Evolutionary conservation across 2,329 filamentous ascomycete species (phyloP), one percentile per base, ranked within the genome.

Genomic region (Paraphoma chrysanthemicola): DNA sequence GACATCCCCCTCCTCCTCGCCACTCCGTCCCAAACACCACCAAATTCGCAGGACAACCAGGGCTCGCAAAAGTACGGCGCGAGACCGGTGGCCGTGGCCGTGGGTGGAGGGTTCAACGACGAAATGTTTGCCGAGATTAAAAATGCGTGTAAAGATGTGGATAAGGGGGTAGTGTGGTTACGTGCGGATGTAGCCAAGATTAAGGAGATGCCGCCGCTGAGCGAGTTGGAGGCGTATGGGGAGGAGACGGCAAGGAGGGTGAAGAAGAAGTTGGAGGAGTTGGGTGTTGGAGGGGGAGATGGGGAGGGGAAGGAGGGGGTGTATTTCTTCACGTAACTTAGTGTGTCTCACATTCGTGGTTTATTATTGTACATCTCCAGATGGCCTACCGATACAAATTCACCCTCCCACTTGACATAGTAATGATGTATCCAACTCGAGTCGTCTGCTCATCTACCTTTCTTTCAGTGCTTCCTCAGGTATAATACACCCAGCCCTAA

Each of bases 401-500:
- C 39, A 14, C 12, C 6, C 38, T 23, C 12, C n/a, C 16, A 14
- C 8, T n/a, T n/a, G n/a, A 12, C 9, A 39, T 7, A 16, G 6
- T 2, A 28, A 5, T 23, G 1, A 65, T 59, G 50, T 42, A 28
- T 23, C 38, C n/a, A 7, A 23, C 23, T 23, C 23, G 5, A 23
- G 23, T 23, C 23, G 23, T 23, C 23, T 23, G 23, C 23, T 23
- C 5, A 23, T 23, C 23, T 23, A 7, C 33, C 33, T 14, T 36
- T 23, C 10, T 9, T 28, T 57, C 51, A 69, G 46, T 68, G 63
- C 63, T 69, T 74, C 61, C 75, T 72, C 55, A 77, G 48, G 56
- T 73, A 79, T 65, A 92, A 75, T 23, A 86, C 87, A 50, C 85
- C 63, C 86, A 87, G 91, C 1, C 87, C 88, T 5, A 92, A 81